Evolutionary conservation across 164 flowering plant species (phyloP).

Genomic region (Aristolochia contorta): DNA sequence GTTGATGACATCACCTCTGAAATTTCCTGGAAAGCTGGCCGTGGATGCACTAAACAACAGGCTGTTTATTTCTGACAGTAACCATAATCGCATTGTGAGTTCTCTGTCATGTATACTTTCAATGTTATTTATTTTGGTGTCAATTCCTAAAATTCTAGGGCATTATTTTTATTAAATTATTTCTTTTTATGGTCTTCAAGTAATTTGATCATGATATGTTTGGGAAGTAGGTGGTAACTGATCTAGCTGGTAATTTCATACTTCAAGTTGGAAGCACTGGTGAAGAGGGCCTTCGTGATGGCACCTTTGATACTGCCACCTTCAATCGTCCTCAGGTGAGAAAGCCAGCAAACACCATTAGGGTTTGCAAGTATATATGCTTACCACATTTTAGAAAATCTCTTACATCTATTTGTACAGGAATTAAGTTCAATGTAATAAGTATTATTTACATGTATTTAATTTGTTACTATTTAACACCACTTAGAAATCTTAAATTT

Average conservation of each 20-base stretch:
- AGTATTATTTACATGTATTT: neutral
- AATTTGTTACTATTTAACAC: neutral
- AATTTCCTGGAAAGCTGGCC: constrained; percentile 95
- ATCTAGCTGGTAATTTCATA: constrained; percentile 81
- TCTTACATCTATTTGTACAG: too few species aligned
- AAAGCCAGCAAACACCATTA: neutral
- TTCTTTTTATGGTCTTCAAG: neutral
- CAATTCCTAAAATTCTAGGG: neutral
- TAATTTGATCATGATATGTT: neutral
- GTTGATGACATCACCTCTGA: constrained; percentile 63
- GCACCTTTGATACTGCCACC: constrained; percentile 72
- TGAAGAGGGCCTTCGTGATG: constrained; percentile 81
- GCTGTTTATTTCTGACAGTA: constrained; percentile 94
- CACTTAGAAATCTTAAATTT: neutral
- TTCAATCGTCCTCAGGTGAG: constrained; percentile 90
- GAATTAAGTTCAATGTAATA: too few species aligned
- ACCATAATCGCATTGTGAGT: constrained; percentile 82
- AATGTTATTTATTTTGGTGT: neutral
- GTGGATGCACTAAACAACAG: constrained; percentile 75
- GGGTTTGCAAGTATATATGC: too few species aligned
- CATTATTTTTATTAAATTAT: neutral
- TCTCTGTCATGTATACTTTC: constrained; percentile 13
- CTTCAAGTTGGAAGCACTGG: constrained; percentile 87
- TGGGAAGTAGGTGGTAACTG: constrained; percentile 74
- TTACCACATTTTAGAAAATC: too few species aligned